Conservation (phyloP, 768 basidiomycete genomes). For the Lyophyllum shimeji region DNA sequence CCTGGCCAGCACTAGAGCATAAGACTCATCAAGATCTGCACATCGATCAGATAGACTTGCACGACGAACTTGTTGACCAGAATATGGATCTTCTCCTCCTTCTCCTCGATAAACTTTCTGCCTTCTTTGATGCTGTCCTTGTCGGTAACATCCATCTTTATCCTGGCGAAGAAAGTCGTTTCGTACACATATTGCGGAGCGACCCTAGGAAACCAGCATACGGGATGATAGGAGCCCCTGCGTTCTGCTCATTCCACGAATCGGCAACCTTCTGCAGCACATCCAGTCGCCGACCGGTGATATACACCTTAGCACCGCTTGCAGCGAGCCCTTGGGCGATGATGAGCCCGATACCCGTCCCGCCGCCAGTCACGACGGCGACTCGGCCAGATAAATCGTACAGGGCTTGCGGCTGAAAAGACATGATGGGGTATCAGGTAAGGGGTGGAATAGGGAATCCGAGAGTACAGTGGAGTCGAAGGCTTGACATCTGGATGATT, state of each 20-base stretch:
- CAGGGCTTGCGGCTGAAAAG: slow-evolving; percentile 35
- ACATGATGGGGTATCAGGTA: slow-evolving; percentile 18
- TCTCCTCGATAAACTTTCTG: slow-evolving; percentile 51
- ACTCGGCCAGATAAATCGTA: slow-evolving; percentile 60
- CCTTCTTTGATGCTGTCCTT: slow-evolving; percentile 62
- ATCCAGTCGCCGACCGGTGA: slow-evolving; percentile 66
- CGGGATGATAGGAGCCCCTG: slow-evolving; percentile 56
- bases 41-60: neutral
- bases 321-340: slow-evolving; percentile 73
- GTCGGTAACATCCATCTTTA: slow-evolving; percentile 72
- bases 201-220: slow-evolving; percentile 26
- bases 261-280: slow-evolving; percentile 59
- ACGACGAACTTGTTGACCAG: slow-evolving; percentile 75
- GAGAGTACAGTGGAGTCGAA: neutral
- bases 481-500: neutral
- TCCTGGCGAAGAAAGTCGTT: slow-evolving; percentile 21
- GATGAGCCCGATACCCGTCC: slow-evolving; percentile 58
- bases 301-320: slow-evolving; percentile 80
- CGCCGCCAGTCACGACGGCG: slow-evolving; percentile 54
- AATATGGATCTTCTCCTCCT: slow-evolving; percentile 73
- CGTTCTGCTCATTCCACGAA: slow-evolving; percentile 45
- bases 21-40: neutral
- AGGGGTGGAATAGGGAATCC: neutral
- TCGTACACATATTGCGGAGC: neutral
- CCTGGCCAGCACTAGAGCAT: slow-evolving; percentile 65